phyloP scores from a whole-genome alignment of 2,329 filamentous ascomycete species.

The Neurospora sp. region DNA sequence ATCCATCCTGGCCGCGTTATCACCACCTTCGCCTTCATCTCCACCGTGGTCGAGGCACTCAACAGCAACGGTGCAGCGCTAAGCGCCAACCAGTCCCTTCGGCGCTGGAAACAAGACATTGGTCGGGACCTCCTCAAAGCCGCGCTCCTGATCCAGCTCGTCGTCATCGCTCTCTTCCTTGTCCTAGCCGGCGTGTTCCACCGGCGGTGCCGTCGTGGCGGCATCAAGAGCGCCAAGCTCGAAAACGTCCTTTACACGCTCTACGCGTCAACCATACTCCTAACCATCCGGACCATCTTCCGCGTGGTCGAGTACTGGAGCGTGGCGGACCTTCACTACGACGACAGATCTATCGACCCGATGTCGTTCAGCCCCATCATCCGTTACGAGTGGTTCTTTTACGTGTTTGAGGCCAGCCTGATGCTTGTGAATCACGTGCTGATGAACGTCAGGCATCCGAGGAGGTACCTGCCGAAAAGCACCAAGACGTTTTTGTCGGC shows the following conservation, averaged over 20 bases:
- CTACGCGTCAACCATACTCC: constrained; percentile 38
- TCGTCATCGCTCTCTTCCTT: constrained; percentile 39
- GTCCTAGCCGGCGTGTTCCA: constrained; percentile 40
- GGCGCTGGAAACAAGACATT: constrained; percentile 25
- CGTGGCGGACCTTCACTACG: constrained; percentile 30
- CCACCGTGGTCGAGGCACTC: constrained; percentile 6
- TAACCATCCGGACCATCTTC: constrained; percentile 45
- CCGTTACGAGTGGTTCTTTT: constrained; percentile 51
- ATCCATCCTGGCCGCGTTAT: constrained; percentile 29
- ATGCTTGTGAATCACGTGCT: constrained; percentile 42
- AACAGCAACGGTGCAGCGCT: constrained; percentile 34
- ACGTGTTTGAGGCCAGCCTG: constrained; percentile 43
- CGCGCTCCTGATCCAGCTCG: constrained; percentile 43
- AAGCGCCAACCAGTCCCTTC: constrained; percentile 33
- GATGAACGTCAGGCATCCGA: constrained; percentile 41
- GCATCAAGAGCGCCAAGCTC: constrained; percentile 24
- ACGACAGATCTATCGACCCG: constrained; percentile 27
- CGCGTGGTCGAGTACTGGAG: constrained; percentile 50
- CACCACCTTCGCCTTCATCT: constrained; percentile 28
- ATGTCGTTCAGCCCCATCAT: constrained; percentile 32
- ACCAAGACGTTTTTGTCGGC: constrained; percentile 38
- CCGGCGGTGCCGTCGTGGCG: constrained; percentile 28
- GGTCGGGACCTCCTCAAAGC: constrained; percentile 39
- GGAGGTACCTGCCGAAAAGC: constrained; percentile 37
- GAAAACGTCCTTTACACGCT: constrained; percentile 34